Evolutionary conservation across 192 early-diverging fungal genomes (phyloP), one percentile per base, ranked within the genome.

Genomic region (Entophlyctis luteolus): DNA sequence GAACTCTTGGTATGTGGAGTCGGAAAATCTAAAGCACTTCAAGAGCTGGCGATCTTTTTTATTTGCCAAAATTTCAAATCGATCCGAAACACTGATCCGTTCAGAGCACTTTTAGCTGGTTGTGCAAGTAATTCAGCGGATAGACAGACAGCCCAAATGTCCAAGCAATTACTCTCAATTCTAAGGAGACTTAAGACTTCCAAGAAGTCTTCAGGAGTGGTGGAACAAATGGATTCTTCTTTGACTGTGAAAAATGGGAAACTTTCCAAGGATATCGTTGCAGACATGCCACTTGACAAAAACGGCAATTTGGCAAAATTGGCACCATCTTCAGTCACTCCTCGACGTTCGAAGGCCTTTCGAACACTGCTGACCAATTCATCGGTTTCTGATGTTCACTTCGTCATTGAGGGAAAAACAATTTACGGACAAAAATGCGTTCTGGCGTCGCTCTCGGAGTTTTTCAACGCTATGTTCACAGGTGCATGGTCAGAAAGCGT

Each of bases 341-440:
- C 49, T 20, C 23, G 27, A 0, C 55, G 65, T 14, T 62, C 39
- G 6, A 45, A 20, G 5, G 72, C 72, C 2, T 68, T 73, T 39
- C n/a, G 66, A 6, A 36, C 57, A 14, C 58, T 73, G 5, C 33
- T 73, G 2, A 48, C 20, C 1, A 73, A 56, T 5, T 49, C 72
- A 0, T 47, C 72, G 20, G 72, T 68, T 18, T 32, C 72, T 0
- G 72, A 73, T 34, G 72, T 73, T 4, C 65, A 69, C 20, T 73
- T 73, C 45, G 22, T 52, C 12, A 58, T 73, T 10, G 72, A 73
- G 23, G 72, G 72, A 29, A 28, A 45, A 37, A 22, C 27, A 1
- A 52, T 73, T 6, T 68, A 48, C 27, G 72, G 48, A 6, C 72
- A 73, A 73, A 73, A 73, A 37, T 62, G 57, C 53, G 46, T 73